Percentiles rank a stretch among this genome's conserved stretches.
Evolutionary conservation across 257 asterid species (phyloP).

Genomic region (Dorcoceras hygrometricum): DNA sequence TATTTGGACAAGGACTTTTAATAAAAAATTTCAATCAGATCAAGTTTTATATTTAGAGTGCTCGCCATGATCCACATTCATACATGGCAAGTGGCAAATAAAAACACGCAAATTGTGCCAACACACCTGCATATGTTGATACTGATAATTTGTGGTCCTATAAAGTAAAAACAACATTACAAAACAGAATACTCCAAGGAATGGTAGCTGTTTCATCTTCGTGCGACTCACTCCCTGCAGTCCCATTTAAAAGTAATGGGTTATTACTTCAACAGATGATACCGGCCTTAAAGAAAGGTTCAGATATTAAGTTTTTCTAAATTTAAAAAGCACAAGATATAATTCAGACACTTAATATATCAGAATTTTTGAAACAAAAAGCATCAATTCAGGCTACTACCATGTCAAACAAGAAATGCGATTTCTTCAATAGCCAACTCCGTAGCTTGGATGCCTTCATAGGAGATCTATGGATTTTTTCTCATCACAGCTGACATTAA

Average conservation of each 20-base stretch:
- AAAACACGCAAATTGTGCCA: conserved; percentile 12
- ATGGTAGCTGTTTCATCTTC: conserved; percentile 79
- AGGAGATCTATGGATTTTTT: conserved; percentile 25
- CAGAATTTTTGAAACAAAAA: background rate
- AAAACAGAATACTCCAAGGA: conserved; percentile 67
- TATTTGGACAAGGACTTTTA: background rate
- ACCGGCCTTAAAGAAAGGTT: conserved; percentile 8
- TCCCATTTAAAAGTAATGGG: conserved; percentile 21
- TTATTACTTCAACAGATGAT: conserved; percentile 6
- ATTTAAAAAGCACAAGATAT: too few species aligned
- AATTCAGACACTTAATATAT: background rate
- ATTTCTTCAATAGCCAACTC: conserved; percentile 66
- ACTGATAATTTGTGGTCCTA: conserved; percentile 76
- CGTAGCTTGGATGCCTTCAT: conserved; percentile 69
- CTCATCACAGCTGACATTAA: conserved; percentile 41
- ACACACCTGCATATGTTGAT: conserved; percentile 73
- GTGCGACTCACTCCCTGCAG: conserved; percentile 60
- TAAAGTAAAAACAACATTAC: conserved; percentile 70
- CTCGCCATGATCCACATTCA: background rate
- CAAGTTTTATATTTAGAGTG: background rate
- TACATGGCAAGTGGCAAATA: background rate
- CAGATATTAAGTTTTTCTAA: background rate
- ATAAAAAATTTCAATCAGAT: too few species aligned
- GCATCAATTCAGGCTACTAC: conserved; percentile 28
- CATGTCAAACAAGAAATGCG: conserved; percentile 46